Evolutionary conservation across 805 yeast genomes (phyloP).

Genomic region (Yamadazyma endophytica): DNA sequence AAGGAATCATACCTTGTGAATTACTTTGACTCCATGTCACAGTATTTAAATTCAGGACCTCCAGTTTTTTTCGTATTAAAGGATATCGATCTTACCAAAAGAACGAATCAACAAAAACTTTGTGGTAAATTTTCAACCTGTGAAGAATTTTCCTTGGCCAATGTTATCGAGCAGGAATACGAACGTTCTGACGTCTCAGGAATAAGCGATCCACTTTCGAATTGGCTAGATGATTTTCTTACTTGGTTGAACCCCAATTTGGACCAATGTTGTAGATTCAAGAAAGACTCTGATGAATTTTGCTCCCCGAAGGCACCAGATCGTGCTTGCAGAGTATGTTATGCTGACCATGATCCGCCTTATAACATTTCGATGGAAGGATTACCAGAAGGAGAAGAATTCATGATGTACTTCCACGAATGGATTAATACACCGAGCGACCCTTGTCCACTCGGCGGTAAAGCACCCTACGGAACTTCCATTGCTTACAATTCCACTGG

Average conservation of each 20-base stretch:
- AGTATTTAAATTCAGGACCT: conserved; percentile 80
- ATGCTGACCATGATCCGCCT: conserved; percentile 48
- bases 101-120: conserved; percentile 62
- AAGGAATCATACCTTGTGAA: conserved; percentile 73
- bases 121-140: conserved; percentile 91
- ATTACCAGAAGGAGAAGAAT: conserved; percentile 69
- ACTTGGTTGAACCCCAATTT: conserved; percentile 83
- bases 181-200: conserved; percentile 61
- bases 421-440: conserved; percentile 87
- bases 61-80: conserved; percentile 85
- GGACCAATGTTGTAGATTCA: conserved; percentile 79
- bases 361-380: conserved; percentile 79
- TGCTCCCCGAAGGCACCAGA: conserved; percentile 67
- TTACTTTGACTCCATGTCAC: conserved; percentile 74
- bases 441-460: conserved; percentile 93
- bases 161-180: conserved; percentile 80
- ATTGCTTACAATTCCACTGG: conserved; percentile 40
- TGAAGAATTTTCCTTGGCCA: conserved; percentile 70
- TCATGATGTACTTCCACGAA: conserved; percentile 64
- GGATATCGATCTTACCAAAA: conserved; percentile 56
- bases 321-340: conserved; percentile 73
- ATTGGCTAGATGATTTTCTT: conserved; percentile 91
- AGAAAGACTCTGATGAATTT: conserved; percentile 47
- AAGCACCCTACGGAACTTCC: conserved; percentile 78
- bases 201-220: conserved; percentile 77